Conservation (phyloP, 495 filamentous ascomycete genomes). For the Alectoria sarmentosa region DNA sequence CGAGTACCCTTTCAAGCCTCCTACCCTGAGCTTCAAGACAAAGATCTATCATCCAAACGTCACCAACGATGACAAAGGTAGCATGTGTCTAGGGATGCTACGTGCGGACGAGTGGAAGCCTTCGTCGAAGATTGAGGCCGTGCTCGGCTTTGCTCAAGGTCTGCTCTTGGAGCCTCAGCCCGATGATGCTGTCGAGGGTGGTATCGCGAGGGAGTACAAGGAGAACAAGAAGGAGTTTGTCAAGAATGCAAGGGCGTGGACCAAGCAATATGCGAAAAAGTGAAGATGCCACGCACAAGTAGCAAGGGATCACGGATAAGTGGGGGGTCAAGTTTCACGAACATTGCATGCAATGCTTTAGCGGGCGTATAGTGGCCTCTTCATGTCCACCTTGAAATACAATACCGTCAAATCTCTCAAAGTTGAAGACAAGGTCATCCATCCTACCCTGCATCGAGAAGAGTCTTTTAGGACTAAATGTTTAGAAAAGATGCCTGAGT, state of each 20-base stretch:
- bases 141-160: conserved; percentile 71
- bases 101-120: conserved; percentile 95
- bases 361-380: conserved; percentile 2
- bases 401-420: background rate
- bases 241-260: conserved; percentile 77
- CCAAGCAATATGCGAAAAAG: conserved; percentile 61
- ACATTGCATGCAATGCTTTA: conserved; percentile 7
- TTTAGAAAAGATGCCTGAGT: background rate
- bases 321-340: background rate
- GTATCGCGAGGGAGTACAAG: conserved; percentile 81
- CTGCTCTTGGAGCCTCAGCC: conserved; percentile 82
- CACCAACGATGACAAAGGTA: conserved; percentile 85
- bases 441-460: background rate
- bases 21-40: conserved; percentile 76
- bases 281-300: background rate
- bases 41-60: conserved; percentile 99
- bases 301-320: background rate
- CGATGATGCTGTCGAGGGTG: conserved; percentile 86
- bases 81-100: conserved; percentile 87
- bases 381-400: background rate
- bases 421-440: background rate
- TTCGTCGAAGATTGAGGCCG: conserved; percentile 63
- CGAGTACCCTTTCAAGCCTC: conserved; percentile 95
- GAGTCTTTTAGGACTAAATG: background rate
- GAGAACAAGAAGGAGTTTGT: conserved; percentile 67